Evolutionary conservation across 2,329 filamentous ascomycete genomes (phyloP), one percentile per base, ranked within the genome.

Genomic region (Zymoseptoria brevis): DNA sequence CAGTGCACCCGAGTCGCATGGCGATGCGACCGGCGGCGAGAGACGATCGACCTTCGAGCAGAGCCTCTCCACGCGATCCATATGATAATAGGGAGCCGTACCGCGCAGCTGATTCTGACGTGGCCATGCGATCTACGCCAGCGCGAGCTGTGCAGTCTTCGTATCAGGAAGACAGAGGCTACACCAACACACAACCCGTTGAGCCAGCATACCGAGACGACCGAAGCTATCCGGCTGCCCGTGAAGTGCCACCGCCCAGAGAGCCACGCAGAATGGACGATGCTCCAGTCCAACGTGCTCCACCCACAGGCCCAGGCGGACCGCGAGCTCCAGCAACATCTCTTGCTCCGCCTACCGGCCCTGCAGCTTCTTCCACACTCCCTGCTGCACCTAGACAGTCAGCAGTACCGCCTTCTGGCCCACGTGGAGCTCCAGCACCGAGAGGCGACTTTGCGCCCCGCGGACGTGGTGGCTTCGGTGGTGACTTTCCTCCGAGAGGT

Each of bases 1-100:
- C 76, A 11, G 72, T 81, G 13, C 81, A 84, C 66, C 77, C 79
- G 16, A 84, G 83, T 63, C 77, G 81, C 64, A 69, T 76, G 54
- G 77, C 75, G 53, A 67, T 78, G 19, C 63, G 64, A 22, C 60
- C 62, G 5, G 53, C 72, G 67, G 41, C 67, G 67, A 53, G 60
- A 54, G 72, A 73, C 8, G 73, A 75, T 4, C 59, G 65, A 55
- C 57, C 58, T n/a, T 59, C 56, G 21, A 59, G 54, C 52, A 57
- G 70, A 55, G 64, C 65, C 7, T 57, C 63, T 26, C 63, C 69
- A 50, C 62, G 63, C 21, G 68, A 70, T 54, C 62, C 64, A 16
- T 67, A 68, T 53, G 67, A 68, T 53, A 61, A 60, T 19, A 60
- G 67, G 35, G 65, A 68, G 50, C 68, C 69, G n/a, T 69, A 69